These are phyloP conservation scores for Bertia moriformis DNA, from an alignment of 2,329 filamentous ascomycete genomes.

Conservation along the genomic window DNA sequence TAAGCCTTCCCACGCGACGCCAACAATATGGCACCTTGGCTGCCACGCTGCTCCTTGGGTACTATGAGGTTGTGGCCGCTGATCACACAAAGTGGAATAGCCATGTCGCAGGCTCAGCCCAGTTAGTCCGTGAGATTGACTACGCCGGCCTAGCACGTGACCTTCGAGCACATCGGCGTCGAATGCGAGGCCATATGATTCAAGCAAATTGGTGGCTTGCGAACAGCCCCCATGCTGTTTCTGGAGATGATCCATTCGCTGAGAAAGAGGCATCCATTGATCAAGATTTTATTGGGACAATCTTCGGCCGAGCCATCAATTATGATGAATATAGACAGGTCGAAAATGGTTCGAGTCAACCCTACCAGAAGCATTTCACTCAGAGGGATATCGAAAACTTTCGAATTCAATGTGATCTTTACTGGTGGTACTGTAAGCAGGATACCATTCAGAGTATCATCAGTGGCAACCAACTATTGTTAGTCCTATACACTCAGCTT, in stretches of 20 bases:
- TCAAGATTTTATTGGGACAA: background rate
- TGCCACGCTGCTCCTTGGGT: conserved; percentile 46
- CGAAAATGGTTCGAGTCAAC: background rate
- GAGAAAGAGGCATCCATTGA: background rate
- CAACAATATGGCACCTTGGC: conserved; percentile 45
- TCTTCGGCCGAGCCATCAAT: background rate
- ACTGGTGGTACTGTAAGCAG: conserved; percentile 55
- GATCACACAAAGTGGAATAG: conserved; percentile 57
- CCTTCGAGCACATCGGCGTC: conserved; percentile 3
- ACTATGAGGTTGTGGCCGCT: conserved; percentile 52
- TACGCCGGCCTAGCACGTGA: conserved; percentile 33
- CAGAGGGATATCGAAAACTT: conserved; percentile 35
- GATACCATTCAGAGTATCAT: conserved; percentile 50
- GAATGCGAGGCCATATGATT: conserved; percentile 10
- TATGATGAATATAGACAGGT: background rate
- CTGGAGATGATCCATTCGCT: conserved; percentile 1
- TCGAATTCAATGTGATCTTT: conserved; percentile 46
- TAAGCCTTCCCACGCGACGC: conserved; percentile 36
- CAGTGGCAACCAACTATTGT: conserved; percentile 48
- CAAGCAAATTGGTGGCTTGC: conserved; percentile 12
- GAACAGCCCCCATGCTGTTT: background rate
- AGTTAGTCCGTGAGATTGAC: conserved; percentile 46
- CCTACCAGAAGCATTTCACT: background rate
- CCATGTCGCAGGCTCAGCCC: conserved; percentile 46
- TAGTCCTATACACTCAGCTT: conserved; percentile 17